These are phyloP conservation scores for Podila verticillata DNA, from an alignment of 192 early-diverging fungal species.

Conservation along the genomic window DNA sequence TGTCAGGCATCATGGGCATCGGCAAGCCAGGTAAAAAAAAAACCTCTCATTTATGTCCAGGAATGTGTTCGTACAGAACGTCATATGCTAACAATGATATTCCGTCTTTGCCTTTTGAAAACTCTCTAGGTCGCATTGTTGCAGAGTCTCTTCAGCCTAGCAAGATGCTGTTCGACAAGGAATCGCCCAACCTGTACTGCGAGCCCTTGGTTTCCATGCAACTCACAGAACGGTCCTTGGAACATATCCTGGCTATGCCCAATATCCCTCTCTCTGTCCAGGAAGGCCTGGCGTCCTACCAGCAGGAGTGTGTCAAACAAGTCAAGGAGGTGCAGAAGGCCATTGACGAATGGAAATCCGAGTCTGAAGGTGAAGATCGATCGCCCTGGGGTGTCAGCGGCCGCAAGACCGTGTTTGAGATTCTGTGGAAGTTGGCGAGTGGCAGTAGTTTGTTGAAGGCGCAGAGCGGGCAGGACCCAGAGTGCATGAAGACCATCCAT, in stretches of 20 bases:
- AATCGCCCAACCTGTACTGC: slow-evolving; percentile 78
- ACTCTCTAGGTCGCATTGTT: slow-evolving; percentile 41
- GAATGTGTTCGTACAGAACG: too few species aligned
- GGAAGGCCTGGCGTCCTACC: slow-evolving; percentile 5
- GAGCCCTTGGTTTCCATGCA: slow-evolving; percentile 69
- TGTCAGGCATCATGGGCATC: slow-evolving; percentile 25
- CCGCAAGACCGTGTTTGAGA: slow-evolving; percentile 41
- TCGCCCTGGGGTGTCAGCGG: slow-evolving; percentile 48
- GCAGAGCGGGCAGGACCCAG: neutral
- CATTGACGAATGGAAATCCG: slow-evolving; percentile 12
- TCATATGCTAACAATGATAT: too few species aligned
- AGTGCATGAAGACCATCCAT: slow-evolving; percentile 8
- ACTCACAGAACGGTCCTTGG: slow-evolving; percentile 21
- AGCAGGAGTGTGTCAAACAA: slow-evolving; percentile 14
- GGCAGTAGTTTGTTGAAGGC: slow-evolving; percentile 12
- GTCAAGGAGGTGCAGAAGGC: slow-evolving; percentile 13
- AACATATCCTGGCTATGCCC: slow-evolving; percentile 1
- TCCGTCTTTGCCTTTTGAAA: too few species aligned
- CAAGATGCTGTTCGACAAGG: slow-evolving; percentile 80
- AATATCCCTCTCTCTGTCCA: neutral
- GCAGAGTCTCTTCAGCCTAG: slow-evolving; percentile 53
- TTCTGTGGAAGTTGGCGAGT: slow-evolving; percentile 27
- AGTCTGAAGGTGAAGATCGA: slow-evolving; percentile 1
- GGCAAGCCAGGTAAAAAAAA: slow-evolving; percentile 39
- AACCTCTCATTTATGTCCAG: neutral